A percentile compares a stretch with the other conserved stretches of the same genome.
Conservation (phyloP, 345 rosid genomes). For the Euphorbia peplus region DNA sequence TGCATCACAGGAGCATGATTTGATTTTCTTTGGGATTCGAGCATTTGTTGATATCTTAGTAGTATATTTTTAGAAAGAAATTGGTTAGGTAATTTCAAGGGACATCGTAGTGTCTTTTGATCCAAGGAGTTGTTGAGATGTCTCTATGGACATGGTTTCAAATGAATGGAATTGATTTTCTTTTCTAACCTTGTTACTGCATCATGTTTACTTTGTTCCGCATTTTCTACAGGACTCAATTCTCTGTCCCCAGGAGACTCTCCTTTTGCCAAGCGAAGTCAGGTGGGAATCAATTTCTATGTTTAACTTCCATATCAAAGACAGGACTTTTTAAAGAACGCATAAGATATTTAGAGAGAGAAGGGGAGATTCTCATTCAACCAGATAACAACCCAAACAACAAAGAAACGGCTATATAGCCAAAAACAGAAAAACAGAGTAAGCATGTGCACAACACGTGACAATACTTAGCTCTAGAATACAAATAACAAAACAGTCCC, state of each 20-base stretch:
- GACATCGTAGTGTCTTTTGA: not conserved
- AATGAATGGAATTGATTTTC: not conserved
- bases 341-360: too few relatives aligned
- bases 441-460: too few relatives aligned
- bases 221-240: constrained; percentile 11
- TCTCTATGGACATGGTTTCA: too few relatives aligned
- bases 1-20: not conserved
- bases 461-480: too few relatives aligned
- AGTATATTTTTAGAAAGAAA: not conserved
- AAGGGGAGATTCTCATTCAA: too few relatives aligned
- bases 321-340: too few relatives aligned
- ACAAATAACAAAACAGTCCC: too few relatives aligned
- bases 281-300: constrained; percentile 5
- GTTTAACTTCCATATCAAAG: not conserved
- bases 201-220: not conserved
- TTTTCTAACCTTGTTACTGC: not conserved
- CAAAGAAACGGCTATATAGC: too few relatives aligned
- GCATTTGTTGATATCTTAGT: not conserved
- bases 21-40: not conserved
- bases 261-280: constrained; percentile 5
- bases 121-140: not conserved
- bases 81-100: not conserved
- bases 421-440: too few relatives aligned
- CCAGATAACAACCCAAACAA: too few relatives aligned
- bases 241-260: not conserved